A percentile compares a stretch with the other conserved stretches of the same genome.
Evolutionary conservation across 441 rosid species (phyloP).

Genomic region (Adansonia grandidieri): DNA sequence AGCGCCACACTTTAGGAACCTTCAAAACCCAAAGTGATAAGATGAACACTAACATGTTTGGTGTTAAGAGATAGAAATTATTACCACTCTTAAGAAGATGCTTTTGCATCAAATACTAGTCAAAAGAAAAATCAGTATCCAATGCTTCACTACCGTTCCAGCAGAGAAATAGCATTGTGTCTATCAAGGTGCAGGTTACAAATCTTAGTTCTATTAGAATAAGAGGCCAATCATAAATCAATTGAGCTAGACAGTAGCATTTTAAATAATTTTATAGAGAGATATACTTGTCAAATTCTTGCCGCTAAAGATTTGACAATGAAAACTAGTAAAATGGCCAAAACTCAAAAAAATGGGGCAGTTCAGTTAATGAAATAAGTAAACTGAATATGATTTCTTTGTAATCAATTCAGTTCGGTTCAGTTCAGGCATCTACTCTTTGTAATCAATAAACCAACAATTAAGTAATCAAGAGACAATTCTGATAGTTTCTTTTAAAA

Average conservation of each 20-base stretch:
- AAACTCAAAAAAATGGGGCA: neutral
- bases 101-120: too few species aligned
- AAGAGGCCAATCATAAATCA: neutral
- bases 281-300: neutral
- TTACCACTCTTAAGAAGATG: too few species aligned
- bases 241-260: neutral
- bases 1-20: too few species aligned
- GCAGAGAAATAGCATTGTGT: neutral
- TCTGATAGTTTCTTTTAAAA: neutral
- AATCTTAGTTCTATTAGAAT: neutral
- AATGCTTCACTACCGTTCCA: neutral
- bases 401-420: too few species aligned
- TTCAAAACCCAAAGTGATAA: too few species aligned
- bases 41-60: too few species aligned
- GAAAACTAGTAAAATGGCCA: constrained; percentile 1
- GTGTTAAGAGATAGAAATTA: too few species aligned
- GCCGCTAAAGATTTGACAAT: neutral
- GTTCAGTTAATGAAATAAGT: constrained; percentile 2
- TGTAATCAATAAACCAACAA: neutral
- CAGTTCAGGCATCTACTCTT: too few species aligned
- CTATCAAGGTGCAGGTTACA: neutral
- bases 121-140: neutral
- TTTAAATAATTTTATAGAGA: neutral
- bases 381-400: neutral
- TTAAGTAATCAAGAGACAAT: neutral